Conservation (phyloP, 177 flowering plant genomes). For the Tripterygium wilfordii region DNA sequence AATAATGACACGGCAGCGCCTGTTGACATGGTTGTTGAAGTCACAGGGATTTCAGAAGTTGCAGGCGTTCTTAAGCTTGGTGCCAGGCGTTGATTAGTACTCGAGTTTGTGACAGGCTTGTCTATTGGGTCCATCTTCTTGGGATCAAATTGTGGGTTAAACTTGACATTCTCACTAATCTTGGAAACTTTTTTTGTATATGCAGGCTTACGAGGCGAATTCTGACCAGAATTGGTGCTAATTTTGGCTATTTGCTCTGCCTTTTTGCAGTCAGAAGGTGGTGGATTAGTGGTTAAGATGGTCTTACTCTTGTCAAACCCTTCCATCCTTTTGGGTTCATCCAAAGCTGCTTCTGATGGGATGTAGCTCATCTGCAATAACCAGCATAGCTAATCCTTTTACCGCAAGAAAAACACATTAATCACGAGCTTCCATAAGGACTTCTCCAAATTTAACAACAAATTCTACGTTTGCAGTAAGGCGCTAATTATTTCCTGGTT, state of each 20-base stretch:
- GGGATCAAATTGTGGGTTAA: constrained; percentile 9
- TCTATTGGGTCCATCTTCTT: constrained; percentile 11
- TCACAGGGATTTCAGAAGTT: constrained; percentile 10
- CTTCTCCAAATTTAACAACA: too few species aligned
- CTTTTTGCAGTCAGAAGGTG: constrained; percentile 3
- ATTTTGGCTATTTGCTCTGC: constrained; percentile 11
- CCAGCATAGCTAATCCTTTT: too few species aligned
- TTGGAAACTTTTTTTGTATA: constrained; percentile 8
- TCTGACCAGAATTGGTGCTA: neutral
- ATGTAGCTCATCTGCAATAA: constrained; percentile 22
- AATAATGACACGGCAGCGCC: constrained; percentile 1
- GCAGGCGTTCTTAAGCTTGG: constrained; percentile 9
- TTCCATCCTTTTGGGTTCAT: constrained; percentile 11
- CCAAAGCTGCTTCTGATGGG: constrained; percentile 14
- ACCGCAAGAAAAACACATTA: neutral
- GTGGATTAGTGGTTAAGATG: neutral
- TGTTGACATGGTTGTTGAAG: neutral
- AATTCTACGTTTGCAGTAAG: too few species aligned
- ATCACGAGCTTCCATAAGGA: too few species aligned
- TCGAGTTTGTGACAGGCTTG: constrained; percentile 1
- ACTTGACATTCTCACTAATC: constrained; percentile 3
- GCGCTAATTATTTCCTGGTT: too few species aligned
- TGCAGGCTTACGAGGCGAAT: constrained; percentile 4
- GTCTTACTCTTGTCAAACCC: constrained; percentile 1
- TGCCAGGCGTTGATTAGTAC: neutral